phyloP scores from a whole-genome alignment of 176 grass and related monocot species.

The Alopecurus myosuroides region DNA sequence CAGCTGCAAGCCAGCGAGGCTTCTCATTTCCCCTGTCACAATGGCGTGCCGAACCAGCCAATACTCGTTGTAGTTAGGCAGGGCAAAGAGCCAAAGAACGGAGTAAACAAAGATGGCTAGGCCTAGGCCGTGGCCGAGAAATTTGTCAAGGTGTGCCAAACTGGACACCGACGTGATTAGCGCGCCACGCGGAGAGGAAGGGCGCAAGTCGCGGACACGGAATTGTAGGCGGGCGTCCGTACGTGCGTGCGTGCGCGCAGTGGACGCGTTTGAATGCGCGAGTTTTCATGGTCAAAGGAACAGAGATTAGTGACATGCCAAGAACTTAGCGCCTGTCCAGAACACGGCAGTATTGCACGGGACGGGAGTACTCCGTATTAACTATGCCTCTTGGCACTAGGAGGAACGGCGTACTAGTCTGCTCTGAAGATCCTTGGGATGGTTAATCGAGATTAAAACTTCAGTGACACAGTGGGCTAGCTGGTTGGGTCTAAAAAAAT shows the following conservation, averaged over 20 bases:
- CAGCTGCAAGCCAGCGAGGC: not conserved
- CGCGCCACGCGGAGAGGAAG: not conserved
- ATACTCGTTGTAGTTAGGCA: not conserved
- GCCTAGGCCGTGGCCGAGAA: not conserved
- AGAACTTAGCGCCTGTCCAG: not conserved
- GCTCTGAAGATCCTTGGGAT: not conserved
- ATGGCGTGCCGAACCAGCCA: not conserved
- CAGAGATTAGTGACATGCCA: conserved; percentile 18
- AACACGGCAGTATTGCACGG: not conserved
- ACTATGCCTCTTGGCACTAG: conserved; percentile 12
- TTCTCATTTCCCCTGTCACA: no score
- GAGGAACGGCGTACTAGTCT: not conserved
- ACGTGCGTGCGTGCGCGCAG: not conserved
- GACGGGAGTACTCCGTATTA: no score
- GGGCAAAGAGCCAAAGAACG: not conserved
- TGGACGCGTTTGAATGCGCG: conserved; percentile 14
- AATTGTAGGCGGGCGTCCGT: not conserved
- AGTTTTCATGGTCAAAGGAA: conserved; percentile 19
- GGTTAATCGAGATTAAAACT: not conserved
- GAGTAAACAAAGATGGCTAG: not conserved
- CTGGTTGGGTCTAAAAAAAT: no score
- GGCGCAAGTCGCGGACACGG: not conserved
- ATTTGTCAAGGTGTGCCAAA: not conserved
- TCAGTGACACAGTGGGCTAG: not conserved
- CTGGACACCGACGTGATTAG: not conserved